Percentiles rank a stretch among this genome's conserved stretches.
phyloP scores from a whole-genome alignment of 768 basidiomycete genomes.

The Cystofilobasidium macerans region DNA sequence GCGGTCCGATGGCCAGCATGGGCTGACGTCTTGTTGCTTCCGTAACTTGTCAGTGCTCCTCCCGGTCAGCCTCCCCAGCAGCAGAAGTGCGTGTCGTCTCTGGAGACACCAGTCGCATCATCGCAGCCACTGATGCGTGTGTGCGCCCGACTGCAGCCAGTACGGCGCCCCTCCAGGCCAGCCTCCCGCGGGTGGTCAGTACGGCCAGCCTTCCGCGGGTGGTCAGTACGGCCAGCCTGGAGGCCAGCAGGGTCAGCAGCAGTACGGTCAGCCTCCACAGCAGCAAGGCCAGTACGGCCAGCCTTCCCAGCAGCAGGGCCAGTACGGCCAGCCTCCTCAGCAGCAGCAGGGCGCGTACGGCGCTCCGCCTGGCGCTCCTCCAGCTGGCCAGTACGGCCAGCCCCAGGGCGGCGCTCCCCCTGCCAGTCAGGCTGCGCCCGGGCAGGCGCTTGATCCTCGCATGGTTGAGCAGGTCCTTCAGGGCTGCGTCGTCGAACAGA shows the following conservation, averaged over 20 bases:
- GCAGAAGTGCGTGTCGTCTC: too few relatives aligned
- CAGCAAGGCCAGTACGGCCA: constrained; percentile 14
- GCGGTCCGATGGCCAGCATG: too few relatives aligned
- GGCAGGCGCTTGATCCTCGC: constrained; percentile 7
- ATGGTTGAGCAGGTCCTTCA: constrained; percentile 22
- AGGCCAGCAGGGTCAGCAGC: neutral
- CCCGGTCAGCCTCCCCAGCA: constrained; percentile 3
- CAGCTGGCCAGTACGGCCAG: too few relatives aligned
- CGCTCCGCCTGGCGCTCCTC: neutral
- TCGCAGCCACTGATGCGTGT: too few relatives aligned
- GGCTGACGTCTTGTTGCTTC: too few relatives aligned
- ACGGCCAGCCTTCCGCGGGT: neutral
- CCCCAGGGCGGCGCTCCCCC: too few relatives aligned
- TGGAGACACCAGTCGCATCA: neutral
- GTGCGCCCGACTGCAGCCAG: too few relatives aligned
- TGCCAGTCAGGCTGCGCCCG: neutral
- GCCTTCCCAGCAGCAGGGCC: constrained; percentile 11
- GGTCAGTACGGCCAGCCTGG: neutral
- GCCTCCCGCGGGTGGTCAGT: constrained; percentile 2
- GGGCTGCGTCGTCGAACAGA: constrained; percentile 33
- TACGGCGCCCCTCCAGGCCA: constrained; percentile 15
- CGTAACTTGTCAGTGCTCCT: neutral
- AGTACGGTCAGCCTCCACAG: constrained; percentile 15
- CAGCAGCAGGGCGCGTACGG: constrained; percentile 1
- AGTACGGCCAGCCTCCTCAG: constrained; percentile 26